Evolutionary conservation across 345 rosid species (phyloP), one percentile per base, ranked within the genome.

Genomic region (Arabis hirsuta): DNA sequence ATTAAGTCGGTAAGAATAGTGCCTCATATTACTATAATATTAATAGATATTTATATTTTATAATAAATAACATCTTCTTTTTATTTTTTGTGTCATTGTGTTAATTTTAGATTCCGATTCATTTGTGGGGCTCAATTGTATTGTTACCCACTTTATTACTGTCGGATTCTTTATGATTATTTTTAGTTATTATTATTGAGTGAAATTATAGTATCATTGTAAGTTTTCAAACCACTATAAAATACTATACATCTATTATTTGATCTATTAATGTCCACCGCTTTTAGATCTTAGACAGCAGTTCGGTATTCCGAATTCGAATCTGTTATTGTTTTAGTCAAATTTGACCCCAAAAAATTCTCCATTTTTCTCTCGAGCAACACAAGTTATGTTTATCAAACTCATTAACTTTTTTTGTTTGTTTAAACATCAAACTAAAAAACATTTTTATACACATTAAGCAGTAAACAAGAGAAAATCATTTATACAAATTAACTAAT

Each of bases 111-210:
- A 14, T 44, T 45, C 22, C 13, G 0, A 50, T 75, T 59, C 69
- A 67, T 68, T 62, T 55, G 56, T 53, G 78, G 73, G 26, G 38
- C 62, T 52, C 31, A 2, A 42, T 67, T 59, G 50, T 68, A 55
- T 20, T 47, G 52, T 39, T 14, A 52, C 29, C 69, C 62, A 14
- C 14, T 54, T 67, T 65, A 48, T 56, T 62, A 24, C 44, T 20
- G 51, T 56, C 44, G 31, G 55, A 58, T 59, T 48, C 10, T 31
- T 42, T 47, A 29, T n/a, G 54, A 7, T 47, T 39, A 2, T 34
- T 27, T 55, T 13, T 22, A 8, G 3, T 36, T 8, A 36, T 36
- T 8, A 9, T 13, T 16, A 9, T 36, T 26, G 52, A 5, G 47
- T 63, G 6, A 6, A 32, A 9, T 66, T 59, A 16, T 16, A 2